Evolutionary conservation across 768 basidiomycete genomes (phyloP).

Genomic region (Kwoniella sp.): DNA sequence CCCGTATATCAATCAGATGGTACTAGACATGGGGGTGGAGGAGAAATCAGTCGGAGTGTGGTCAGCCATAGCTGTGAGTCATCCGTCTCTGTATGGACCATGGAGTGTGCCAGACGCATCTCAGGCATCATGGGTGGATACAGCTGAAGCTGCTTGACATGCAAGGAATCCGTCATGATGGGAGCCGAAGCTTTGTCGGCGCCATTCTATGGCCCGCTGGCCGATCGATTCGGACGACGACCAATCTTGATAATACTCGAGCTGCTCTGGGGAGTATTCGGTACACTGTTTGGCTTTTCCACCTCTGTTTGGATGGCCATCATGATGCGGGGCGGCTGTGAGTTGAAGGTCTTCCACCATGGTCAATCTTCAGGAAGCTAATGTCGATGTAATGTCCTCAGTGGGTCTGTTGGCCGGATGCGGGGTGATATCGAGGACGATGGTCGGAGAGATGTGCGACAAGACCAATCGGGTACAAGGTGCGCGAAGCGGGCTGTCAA

Average conservation of each 20-base stretch:
- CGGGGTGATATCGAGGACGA: slow-evolving; percentile 42
- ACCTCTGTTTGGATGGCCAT: slow-evolving; percentile 30
- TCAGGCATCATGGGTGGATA: neutral
- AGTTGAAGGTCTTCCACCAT: slow-evolving; percentile 10
- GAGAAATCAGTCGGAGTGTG: slow-evolving; percentile 44
- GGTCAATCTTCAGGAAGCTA: neutral
- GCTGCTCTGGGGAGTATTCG: slow-evolving; percentile 34
- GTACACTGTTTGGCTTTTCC: slow-evolving; percentile 34
- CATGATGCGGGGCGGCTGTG: slow-evolving; percentile 27
- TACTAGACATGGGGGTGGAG: slow-evolving; percentile 36
- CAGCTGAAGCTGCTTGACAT: neutral
- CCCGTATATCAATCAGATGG: slow-evolving; percentile 49
- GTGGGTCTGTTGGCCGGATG: slow-evolving; percentile 44
- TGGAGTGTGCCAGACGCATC: too few species aligned
- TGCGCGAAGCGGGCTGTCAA: slow-evolving; percentile 11
- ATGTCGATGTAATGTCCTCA: slow-evolving; percentile 12
- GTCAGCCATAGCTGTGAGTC: slow-evolving; percentile 39
- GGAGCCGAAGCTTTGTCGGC: slow-evolving; percentile 37
- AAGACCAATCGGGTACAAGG: slow-evolving; percentile 39
- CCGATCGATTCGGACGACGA: slow-evolving; percentile 35
- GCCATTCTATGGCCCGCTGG: slow-evolving; percentile 37
- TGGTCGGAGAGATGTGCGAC: slow-evolving; percentile 45
- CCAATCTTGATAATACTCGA: slow-evolving; percentile 36
- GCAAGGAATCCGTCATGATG: slow-evolving; percentile 41
- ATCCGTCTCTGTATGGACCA: neutral